These are phyloP conservation scores for Kodamaea leandrae DNA, from an alignment of 805 yeast genomes.

Conservation along the genomic window DNA sequence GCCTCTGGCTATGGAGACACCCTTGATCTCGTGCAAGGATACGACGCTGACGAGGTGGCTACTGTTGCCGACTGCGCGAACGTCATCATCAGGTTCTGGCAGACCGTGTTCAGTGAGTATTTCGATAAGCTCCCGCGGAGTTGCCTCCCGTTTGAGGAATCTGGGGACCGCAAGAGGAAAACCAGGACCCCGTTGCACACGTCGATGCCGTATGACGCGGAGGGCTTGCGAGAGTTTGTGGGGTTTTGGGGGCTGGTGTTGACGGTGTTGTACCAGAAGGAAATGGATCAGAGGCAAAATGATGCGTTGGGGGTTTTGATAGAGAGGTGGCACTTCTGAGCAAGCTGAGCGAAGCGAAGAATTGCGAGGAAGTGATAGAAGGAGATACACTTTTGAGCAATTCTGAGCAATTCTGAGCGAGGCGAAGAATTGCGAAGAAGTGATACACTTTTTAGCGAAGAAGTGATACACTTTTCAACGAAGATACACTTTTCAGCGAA, in stretches of 20 bases:
- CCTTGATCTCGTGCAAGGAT: slow-evolving; percentile 46
- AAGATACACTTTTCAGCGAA: too few relatives aligned
- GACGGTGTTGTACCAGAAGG: slow-evolving; percentile 37
- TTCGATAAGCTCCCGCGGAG: slow-evolving; percentile 24
- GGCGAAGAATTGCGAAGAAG: too few relatives aligned
- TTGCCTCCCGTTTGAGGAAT: slow-evolving; percentile 4
- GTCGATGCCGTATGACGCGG: slow-evolving; percentile 12
- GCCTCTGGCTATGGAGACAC: slow-evolving; percentile 57
- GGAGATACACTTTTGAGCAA: too few relatives aligned
- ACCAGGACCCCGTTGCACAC: slow-evolving; percentile 6
- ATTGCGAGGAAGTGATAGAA: not conserved
- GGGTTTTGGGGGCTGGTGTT: slow-evolving; percentile 53
- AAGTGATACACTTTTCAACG: too few relatives aligned
- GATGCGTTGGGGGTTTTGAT: slow-evolving; percentile 19
- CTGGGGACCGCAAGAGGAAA: not conserved
- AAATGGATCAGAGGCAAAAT: slow-evolving; percentile 25
- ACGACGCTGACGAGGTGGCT: slow-evolving; percentile 32
- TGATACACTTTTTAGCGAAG: too few relatives aligned
- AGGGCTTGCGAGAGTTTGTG: slow-evolving; percentile 37
- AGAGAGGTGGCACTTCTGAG: slow-evolving; percentile 17
- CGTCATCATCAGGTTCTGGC: slow-evolving; percentile 46
- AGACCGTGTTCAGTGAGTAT: slow-evolving; percentile 56
- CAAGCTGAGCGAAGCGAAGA: not conserved
- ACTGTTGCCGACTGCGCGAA: slow-evolving; percentile 43
- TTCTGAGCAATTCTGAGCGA: too few relatives aligned